These are phyloP conservation scores for Tylopilus vinaceipallidus DNA, from an alignment of 768 basidiomycete genomes.

Conservation along the genomic window DNA sequence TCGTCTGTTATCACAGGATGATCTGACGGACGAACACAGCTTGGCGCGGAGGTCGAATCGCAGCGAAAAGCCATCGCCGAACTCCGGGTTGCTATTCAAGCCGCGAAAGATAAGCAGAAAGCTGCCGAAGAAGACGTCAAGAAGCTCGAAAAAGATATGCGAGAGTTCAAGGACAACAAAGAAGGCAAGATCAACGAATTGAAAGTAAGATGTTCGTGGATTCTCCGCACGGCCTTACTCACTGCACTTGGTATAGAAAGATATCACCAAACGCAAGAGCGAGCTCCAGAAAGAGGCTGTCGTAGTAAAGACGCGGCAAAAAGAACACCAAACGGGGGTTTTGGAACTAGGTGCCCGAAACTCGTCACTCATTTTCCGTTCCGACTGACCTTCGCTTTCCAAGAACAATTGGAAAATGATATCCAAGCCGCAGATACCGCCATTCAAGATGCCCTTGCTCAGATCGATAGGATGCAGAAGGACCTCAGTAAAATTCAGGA, in stretches of 20 bases:
- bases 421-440: constrained; percentile 24
- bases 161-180: constrained; percentile 98
- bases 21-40: constrained; percentile 41
- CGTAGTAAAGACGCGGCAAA: constrained; percentile 81
- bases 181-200: constrained; percentile 95
- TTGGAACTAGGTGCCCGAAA: constrained; percentile 80
- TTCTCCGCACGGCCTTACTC: neutral
- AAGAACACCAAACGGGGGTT: constrained; percentile 82
- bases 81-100: constrained; percentile 55
- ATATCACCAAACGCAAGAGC: constrained; percentile 78
- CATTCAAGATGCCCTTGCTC: constrained; percentile 34
- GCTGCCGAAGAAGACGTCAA: constrained; percentile 73
- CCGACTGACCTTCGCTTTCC: neutral
- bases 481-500: constrained; percentile 62
- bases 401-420: constrained; percentile 33
- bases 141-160: constrained; percentile 95
- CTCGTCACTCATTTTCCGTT: neutral
- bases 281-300: constrained; percentile 79
- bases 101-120: constrained; percentile 74
- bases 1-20: neutral
- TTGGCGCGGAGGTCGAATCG: constrained; percentile 75
- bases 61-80: constrained; percentile 62
- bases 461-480: constrained; percentile 52
- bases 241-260: constrained; percentile 38
- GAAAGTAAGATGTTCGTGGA: constrained; percentile 52